A percentile compares a stretch with the other conserved stretches of the same genome.
phyloP scores from a whole-genome alignment of 805 yeast genomes.

The Starmerella potacharoeniae region DNA sequence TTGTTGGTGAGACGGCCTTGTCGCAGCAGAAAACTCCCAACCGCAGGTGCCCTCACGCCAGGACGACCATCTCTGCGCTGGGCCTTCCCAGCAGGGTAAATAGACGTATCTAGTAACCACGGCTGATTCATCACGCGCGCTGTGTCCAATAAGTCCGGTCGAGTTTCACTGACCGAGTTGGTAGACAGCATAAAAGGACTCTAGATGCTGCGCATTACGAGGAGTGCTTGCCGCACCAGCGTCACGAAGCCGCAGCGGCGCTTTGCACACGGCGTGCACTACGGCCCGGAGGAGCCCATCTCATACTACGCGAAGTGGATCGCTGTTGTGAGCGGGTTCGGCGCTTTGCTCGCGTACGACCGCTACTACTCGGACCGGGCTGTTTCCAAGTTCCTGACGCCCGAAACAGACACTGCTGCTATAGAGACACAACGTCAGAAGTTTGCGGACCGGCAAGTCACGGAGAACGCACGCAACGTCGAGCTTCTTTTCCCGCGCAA shows the following conservation, averaged over 20 bases:
- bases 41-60: background rate
- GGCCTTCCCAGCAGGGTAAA: too few species aligned
- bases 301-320: conserved; percentile 22
- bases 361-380: conserved; percentile 22
- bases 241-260: background rate
- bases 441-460: conserved; percentile 16
- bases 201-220: conserved; percentile 8
- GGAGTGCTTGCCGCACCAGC: background rate
- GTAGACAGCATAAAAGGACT: background rate
- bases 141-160: background rate
- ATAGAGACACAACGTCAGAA: conserved; percentile 17
- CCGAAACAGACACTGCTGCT: conserved; percentile 15
- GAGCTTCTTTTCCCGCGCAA: conserved; percentile 18
- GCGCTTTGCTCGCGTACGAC: conserved; percentile 22
- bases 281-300: conserved; percentile 24
- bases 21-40: background rate
- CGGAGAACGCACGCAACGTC: conserved; percentile 18
- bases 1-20: too few species aligned
- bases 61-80: background rate
- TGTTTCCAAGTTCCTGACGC: conserved; percentile 20
- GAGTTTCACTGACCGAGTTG: background rate
- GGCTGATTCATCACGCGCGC: background rate
- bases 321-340: conserved; percentile 17
- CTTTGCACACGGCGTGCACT: conserved; percentile 17
- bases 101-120: background rate